Evolutionary conservation across 805 yeast species (phyloP).

Genomic region (Candida germanica): DNA sequence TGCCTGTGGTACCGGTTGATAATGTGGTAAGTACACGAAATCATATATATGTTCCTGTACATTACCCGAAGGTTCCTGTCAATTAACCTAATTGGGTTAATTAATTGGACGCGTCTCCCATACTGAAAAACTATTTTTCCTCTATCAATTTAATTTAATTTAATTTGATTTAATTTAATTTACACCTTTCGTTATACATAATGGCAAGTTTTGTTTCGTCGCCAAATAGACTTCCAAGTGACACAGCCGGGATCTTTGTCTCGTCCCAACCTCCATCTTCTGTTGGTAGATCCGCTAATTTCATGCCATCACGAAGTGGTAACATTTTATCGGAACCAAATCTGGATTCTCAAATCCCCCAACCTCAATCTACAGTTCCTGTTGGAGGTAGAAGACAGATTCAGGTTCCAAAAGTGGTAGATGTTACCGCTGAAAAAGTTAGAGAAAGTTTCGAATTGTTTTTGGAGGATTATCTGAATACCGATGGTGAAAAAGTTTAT

Average conservation of each 20-base stretch:
- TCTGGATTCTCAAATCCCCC: slow-evolving; percentile 8
- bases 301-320: slow-evolving; percentile 27
- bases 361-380: slow-evolving; percentile 11
- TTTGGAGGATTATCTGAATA: slow-evolving; percentile 57
- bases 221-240: slow-evolving; percentile 41
- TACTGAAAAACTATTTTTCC: too few relatives aligned
- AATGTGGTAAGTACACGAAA: slow-evolving; percentile 1
- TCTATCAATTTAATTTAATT: too few relatives aligned
- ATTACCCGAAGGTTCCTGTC: background rate
- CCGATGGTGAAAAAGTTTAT: slow-evolving; percentile 54
- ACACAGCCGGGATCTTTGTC: slow-evolving; percentile 35
- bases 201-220: slow-evolving; percentile 46
- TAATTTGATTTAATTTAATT: too few relatives aligned
- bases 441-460: slow-evolving; percentile 87
- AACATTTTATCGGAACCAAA: slow-evolving; percentile 23
- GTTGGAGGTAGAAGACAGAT: slow-evolving; percentile 53
- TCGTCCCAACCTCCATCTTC: slow-evolving; percentile 45
- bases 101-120: slow-evolving; percentile 18
- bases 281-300: slow-evolving; percentile 29
- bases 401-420: slow-evolving; percentile 81
- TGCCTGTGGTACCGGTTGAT: background rate
- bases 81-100: slow-evolving; percentile 19
- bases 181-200: too few relatives aligned
- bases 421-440: slow-evolving; percentile 90
- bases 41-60: background rate